Percentiles rank a stretch among this genome's conserved stretches.
Conservation (phyloP, 2,329 filamentous ascomycete genomes). For the Sclerotinia trifoliorum region DNA sequence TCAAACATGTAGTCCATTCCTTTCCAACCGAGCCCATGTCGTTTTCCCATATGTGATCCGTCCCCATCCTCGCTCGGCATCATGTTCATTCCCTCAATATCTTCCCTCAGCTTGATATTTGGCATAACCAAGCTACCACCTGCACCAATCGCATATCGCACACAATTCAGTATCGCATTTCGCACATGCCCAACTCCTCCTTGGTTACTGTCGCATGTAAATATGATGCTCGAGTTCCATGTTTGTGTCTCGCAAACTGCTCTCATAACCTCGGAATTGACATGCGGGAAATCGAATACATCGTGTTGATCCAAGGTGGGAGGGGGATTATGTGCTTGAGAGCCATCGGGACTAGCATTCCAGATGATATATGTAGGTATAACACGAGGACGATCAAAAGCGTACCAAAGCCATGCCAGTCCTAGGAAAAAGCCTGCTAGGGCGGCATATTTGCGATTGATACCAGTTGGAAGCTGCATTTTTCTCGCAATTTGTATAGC, state of each 20-base stretch:
- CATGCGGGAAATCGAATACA: slow-evolving; percentile 42
- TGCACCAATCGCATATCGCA: slow-evolving; percentile 44
- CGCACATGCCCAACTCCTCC: slow-evolving; percentile 45
- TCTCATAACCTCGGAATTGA: slow-evolving; percentile 42
- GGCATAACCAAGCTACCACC: slow-evolving; percentile 43
- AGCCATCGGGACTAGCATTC: slow-evolving; percentile 15
- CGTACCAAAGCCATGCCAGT: slow-evolving; percentile 32
- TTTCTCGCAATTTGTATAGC: background rate
- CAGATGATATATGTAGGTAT: slow-evolving; percentile 25
- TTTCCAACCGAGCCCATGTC: slow-evolving; percentile 35
- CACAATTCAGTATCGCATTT: slow-evolving; percentile 45
- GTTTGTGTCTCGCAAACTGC: slow-evolving; percentile 39
- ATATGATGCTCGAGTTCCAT: slow-evolving; percentile 42
- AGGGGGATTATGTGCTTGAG: background rate
- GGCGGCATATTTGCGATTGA: slow-evolving; percentile 30
- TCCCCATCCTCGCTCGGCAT: slow-evolving; percentile 16
- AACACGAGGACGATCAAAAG: slow-evolving; percentile 27
- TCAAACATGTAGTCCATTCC: slow-evolving; percentile 38
- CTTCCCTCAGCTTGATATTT: slow-evolving; percentile 41
- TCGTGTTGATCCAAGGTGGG: slow-evolving; percentile 24
- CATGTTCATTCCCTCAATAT: slow-evolving; percentile 32
- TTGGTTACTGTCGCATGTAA: slow-evolving; percentile 44
- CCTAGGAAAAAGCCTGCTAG: slow-evolving; percentile 26
- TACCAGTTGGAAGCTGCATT: slow-evolving; percentile 17
- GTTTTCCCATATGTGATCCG: slow-evolving; percentile 25